Conservation (phyloP, 306 rosid species). For the Prosopis cineraria region DNA sequence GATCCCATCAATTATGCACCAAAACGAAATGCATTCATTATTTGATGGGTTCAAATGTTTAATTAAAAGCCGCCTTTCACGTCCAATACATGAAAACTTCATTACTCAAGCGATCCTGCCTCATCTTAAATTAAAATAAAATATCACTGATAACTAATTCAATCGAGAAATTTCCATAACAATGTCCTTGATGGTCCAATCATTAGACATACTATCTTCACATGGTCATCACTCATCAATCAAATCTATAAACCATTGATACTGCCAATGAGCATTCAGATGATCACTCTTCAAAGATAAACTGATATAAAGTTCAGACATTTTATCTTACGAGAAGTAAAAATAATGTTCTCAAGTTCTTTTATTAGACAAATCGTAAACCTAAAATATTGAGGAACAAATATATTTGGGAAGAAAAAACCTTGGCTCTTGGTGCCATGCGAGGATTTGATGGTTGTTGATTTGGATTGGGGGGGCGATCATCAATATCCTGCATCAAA, state of each 20-base stretch:
- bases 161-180: background rate
- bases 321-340: background rate
- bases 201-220: background rate
- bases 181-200: background rate
- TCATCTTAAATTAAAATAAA: background rate
- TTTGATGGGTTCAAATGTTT: too few species aligned
- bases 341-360: background rate
- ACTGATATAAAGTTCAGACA: background rate
- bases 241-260: background rate
- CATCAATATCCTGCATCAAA: conserved; percentile 76
- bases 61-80: conserved; percentile 2
- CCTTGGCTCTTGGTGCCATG: conserved; percentile 76
- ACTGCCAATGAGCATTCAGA: background rate
- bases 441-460: conserved; percentile 86
- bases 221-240: background rate
- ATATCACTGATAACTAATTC: background rate
- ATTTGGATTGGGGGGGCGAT: conserved; percentile 79
- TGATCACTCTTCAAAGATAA: conserved; percentile 10
- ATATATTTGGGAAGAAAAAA: conserved; percentile 23
- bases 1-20: background rate
- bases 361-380: background rate
- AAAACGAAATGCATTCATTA: too few species aligned
- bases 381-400: background rate
- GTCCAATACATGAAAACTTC: background rate
- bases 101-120: background rate